These are phyloP conservation scores for Dactylellina leptospora DNA, from an alignment of 2,329 filamentous ascomycete species.

Conservation along the genomic window DNA sequence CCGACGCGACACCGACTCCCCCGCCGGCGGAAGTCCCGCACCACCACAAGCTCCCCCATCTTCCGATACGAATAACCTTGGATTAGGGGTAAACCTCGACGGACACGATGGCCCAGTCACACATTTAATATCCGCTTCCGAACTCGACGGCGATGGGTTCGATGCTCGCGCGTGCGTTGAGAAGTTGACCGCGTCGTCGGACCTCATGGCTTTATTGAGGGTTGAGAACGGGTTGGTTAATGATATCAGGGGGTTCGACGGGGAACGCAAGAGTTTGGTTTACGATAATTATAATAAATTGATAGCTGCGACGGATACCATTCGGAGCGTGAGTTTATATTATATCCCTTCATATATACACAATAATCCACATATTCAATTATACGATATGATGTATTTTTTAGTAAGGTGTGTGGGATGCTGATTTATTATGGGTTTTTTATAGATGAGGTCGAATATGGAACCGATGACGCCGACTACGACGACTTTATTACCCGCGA, in stretches of 20 bases:
- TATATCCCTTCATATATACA: slow-evolving; percentile 26
- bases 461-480: slow-evolving; percentile 79
- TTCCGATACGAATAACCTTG: background rate
- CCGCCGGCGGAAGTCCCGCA: slow-evolving; percentile 56
- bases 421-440: background rate
- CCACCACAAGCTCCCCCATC: slow-evolving; percentile 56
- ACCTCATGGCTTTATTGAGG: slow-evolving; percentile 73
- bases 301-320: slow-evolving; percentile 95
- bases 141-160: slow-evolving; percentile 79
- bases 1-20: slow-evolving; percentile 59
- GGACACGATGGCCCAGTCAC: slow-evolving; percentile 66
- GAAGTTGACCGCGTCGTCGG: slow-evolving; percentile 69
- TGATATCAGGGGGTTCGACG: slow-evolving; percentile 85
- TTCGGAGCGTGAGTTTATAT: slow-evolving; percentile 70
- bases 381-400: background rate
- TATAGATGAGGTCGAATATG: slow-evolving; percentile 79
- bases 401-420: background rate
- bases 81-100: slow-evolving; percentile 57
- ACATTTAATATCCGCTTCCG: slow-evolving; percentile 63
- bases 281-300: slow-evolving; percentile 99
- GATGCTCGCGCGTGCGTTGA: slow-evolving; percentile 75
- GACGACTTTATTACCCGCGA: slow-evolving; percentile 75
- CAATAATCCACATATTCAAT: background rate
- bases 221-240: slow-evolving; percentile 75
- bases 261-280: slow-evolving; percentile 94